Evolutionary conservation across 2,329 filamentous ascomycete genomes (phyloP).

Genomic region (Ceratocystis harringtonii): DNA sequence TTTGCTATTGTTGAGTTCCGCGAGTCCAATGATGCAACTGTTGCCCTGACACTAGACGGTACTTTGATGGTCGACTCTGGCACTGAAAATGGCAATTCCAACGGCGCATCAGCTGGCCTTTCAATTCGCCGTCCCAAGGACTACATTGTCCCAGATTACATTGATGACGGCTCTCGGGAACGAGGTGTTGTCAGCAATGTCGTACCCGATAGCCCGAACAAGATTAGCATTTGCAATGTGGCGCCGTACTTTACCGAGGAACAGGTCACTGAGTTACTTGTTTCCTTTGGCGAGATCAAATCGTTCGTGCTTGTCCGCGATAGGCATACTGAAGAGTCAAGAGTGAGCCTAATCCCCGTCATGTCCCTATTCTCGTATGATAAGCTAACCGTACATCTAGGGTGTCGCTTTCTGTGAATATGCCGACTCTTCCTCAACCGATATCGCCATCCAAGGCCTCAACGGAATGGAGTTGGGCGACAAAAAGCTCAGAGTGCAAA

Average conservation of each 20-base stretch:
- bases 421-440: slow-evolving; percentile 56
- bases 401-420: slow-evolving; percentile 98
- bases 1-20: slow-evolving; percentile 91
- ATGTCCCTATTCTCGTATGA: neutral
- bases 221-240: slow-evolving; percentile 84
- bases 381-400: slow-evolving; percentile 32
- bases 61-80: slow-evolving; percentile 54
- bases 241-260: slow-evolving; percentile 78
- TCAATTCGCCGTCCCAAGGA: slow-evolving; percentile 82
- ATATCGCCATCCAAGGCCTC: slow-evolving; percentile 75
- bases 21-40: slow-evolving; percentile 70
- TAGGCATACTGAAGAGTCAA: slow-evolving; percentile 65
- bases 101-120: slow-evolving; percentile 44
- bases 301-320: slow-evolving; percentile 86
- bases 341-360: slow-evolving; percentile 40
- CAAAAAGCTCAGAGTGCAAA: slow-evolving; percentile 66
- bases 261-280: slow-evolving; percentile 77
- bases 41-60: slow-evolving; percentile 79
- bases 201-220: slow-evolving; percentile 86
- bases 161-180: slow-evolving; percentile 58
- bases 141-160: slow-evolving; percentile 72
- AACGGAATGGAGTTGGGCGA: slow-evolving; percentile 91
- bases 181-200: slow-evolving; percentile 62
- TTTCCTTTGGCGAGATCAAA: slow-evolving; percentile 84
- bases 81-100: slow-evolving; percentile 44